Base-by-base conservation (phyloP, 2,329 filamentous ascomycete genomes). In the Bisporella sp. region DNA sequence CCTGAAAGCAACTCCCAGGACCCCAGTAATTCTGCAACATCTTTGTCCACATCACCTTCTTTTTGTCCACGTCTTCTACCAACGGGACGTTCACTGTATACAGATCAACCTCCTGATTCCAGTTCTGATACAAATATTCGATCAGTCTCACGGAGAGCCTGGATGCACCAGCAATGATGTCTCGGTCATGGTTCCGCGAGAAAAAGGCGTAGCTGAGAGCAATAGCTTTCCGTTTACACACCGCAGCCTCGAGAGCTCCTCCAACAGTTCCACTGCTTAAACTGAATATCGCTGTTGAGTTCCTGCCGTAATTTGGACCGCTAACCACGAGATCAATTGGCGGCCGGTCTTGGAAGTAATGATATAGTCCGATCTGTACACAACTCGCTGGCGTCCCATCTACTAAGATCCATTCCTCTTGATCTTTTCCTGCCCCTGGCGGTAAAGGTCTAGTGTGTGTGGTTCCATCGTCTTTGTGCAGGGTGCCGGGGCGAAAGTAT, bases 1-100 rank as follows among this genome's bases (percentile, higher is more conserved):
- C 90, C 60, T 89, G 77, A 68, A 96, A 97, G 64, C 89, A 96
- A 51, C 87, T 87, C 4, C 87, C 88, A n/a, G 78, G 76, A 21
- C 74, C 75, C 93, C 93, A 99, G 64, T 85, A 84, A 67, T 97
- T 99, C 70, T 96, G 89, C 62, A 97, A 71, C 77, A 96, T 86
- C 54, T 81, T 73, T 2, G 93, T 92, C 71, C 84, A 96, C n/a
- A 93, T 62, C 4, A 91, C 82, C 69, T 87, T 89, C 48, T 78
- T 76, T 13, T 72, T 66, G 58, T 84, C 84, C 1, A 96, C 81
- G 5, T 82, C 85, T 53, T 87, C 84, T 11, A 93, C 77, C 8
- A 97, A 73, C 21, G 93, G 92, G 6, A 97, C 85, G 64, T 97
- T 97, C 59, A 97, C 83, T 45, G 79, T 87, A 68, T 96, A 97